Evolutionary conservation across 2,329 filamentous ascomycete species (phyloP), one percentile per base, ranked within the genome.

Genomic region (Trichoderma sp.): DNA sequence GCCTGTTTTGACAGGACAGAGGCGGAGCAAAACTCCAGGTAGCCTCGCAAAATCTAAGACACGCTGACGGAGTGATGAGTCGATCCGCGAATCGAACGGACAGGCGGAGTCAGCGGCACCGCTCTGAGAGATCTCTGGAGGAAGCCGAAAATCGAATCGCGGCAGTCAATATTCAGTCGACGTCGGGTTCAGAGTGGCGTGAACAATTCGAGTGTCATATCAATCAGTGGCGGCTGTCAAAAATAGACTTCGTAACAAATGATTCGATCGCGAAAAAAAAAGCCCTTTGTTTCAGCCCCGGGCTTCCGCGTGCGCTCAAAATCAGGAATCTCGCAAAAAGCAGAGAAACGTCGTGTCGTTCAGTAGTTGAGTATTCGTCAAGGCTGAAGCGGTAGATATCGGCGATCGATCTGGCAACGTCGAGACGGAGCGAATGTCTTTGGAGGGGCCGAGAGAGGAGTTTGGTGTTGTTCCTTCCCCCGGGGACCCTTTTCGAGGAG

Each of bases 251-350:
- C 26, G 50, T 58, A 58, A 58, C 64, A 58, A 58, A 57, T 39
- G 36, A 39, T 43, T 30, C 20, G 50, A 39, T 30, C 23, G 63
- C 65, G 65, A 43, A 43, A 58, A 68, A 68, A 15, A 36, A 20
- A 20, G 12, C 26, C 39, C 34, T 39, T 58, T 32, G 55, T 13
- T 32, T 28, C 53, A 20, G 30, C 30, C 53, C 63, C 50, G 50
- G 64, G 20, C 32, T 67, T 68, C 65, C 65, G 65, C 55, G 65
- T 59, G 55, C 65, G 32, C 65, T 43, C 17, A 47, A 32, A 26
- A 17, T n/a, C 15, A 59, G 20, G 17, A 30, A 17, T 43, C 53
- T 68, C 26, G 23, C 23, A n/a, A 32, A 34, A 23, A 8, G 23
- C n/a, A 32, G 15, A 63, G 5, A n/a, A 68, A 32, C 11, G 12